Base-by-base conservation (phyloP, 2,329 filamentous ascomycete species). In the Phialophora expanda region DNA sequence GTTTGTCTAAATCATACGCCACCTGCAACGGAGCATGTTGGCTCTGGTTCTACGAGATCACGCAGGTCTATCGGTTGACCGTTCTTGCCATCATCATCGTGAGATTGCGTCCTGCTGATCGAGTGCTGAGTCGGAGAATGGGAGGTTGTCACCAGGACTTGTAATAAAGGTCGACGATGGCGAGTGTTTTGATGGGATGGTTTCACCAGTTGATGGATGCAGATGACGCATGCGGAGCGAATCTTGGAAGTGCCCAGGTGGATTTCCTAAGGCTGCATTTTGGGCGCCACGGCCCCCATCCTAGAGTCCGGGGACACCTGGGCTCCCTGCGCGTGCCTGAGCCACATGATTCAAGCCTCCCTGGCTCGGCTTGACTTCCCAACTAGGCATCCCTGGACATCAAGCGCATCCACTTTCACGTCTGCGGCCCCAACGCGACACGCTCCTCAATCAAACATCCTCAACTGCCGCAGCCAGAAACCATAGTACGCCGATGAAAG, bases 221-320 rank as follows among this genome's bases (percentile, higher is more conserved):
- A 30, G 66, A n/a, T 66, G 65, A 69, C 67, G 67, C 65, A 69
- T 57, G 54, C 44, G 44, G 56, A 60, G 20, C 22, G 48, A 53
- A 53, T 20, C 38, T 44, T 44, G 38, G 17, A 44, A n/a, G 38
- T 8, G 12, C 38, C 38, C 17, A 44, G 17, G 38, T 44, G 38
- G 38, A 20, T 44, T 44, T 17, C 38, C 38, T 7, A 20, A n/a
- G 38, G 38, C 38, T 44, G 38, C 38, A 20, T 44, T n/a, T n/a
- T 3, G 38, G 38, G 38, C 38, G 38, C 38, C 30, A 46, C 28
- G 58, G 48, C 38, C 38, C 38, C 38, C 38, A 44, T n/a, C n/a
- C n/a, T n/a, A 44, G 38, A 44, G 38, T n/a, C 38, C n/a, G 38
- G 38, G 38, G 38, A 17, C 38, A 41, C 38, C 38, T n/a, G 38